Evolutionary conservation across 306 rosid genomes (phyloP), one percentile per base, ranked within the genome.

Genomic region (Rosa rugosa): DNA sequence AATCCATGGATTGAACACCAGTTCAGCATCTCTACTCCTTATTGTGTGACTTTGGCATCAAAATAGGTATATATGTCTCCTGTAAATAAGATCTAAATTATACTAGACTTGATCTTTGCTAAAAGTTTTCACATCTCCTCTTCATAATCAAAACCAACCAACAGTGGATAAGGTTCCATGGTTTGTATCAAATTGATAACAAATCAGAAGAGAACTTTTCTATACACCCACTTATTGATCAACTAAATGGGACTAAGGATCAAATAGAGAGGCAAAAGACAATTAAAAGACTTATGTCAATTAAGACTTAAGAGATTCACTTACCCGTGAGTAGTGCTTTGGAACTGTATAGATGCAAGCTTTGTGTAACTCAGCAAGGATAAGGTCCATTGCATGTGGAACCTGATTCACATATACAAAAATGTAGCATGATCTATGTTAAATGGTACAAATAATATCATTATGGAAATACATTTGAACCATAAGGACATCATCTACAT

Each of bases 341-440:
- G 97, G 99, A 73, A 92, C 94, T 46, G 97, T 88, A 88, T 92
- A 94, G 45, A 86, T 85, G 81, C 97, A 94, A 81, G 89, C 97
- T 85, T 47, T 81, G 75, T 94, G 92, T 65, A 94, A 84, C 91
- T 94, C 99, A 14, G 97, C 99, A 5, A 94, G 91, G 83, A 94
- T 77, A 80, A 94, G 36, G 90, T 89, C 96, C 97, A 90, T 85
- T 53, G 78, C 89, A 65, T 77, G 76, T 40, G 97, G 97, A 78
- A 88, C 88, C 99, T 94, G 84, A 77, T 66, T 79, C 77, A 80
- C 67, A 83, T 62, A 81, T 49, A 27, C 31, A 80, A 65, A 44
- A 80, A 31, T 17, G 76, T 72, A 71, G 74, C 42, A 69, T 42
- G 14, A 74, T 73, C 75, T 8, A 49, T 71, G 75, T 62, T 27